A percentile compares a stretch with the other conserved stretches of the same genome.
Evolutionary conservation across 225 moss, liverwort and hornwort species (phyloP).

Genomic region (Pseudoscleropodium purum): DNA sequence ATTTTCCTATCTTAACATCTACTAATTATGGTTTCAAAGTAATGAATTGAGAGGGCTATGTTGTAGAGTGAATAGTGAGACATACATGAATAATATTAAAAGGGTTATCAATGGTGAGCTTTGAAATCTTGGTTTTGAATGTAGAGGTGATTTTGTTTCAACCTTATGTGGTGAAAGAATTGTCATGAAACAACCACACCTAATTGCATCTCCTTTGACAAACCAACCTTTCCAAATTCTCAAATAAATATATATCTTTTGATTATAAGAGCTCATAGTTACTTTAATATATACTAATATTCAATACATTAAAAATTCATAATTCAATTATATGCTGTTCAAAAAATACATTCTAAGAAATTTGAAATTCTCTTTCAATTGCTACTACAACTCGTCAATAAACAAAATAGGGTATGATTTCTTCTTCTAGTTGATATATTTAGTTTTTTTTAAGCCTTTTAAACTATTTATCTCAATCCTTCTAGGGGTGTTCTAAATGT

Average conservation of each 20-base stretch:
- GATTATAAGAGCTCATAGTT: too few relatives aligned
- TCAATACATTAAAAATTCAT: neutral
- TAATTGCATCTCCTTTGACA: neutral
- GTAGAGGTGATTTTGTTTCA: neutral
- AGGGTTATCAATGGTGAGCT: neutral
- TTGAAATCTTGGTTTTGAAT: neutral
- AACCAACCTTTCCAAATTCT: neutral
- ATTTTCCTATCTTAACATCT: neutral
- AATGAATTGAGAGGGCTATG: neutral
- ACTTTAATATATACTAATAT: neutral
- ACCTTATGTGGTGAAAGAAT: neutral
- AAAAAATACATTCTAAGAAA: neutral
- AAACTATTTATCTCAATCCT: neutral
- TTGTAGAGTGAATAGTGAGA: accelerated
- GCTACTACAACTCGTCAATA: neutral
- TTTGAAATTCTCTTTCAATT: neutral
- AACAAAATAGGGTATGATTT: neutral
- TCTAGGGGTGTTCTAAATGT: accelerated
- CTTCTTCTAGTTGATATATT: neutral
- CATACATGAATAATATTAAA: accelerated
- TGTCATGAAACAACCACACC: accelerated
- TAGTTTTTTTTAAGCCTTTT: neutral
- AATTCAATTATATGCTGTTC: neutral
- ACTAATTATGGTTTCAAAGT: neutral
- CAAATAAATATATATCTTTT: neutral